Evolutionary conservation across 148 eudicot species (phyloP).

Genomic region (Arctostaphylos glauca): DNA sequence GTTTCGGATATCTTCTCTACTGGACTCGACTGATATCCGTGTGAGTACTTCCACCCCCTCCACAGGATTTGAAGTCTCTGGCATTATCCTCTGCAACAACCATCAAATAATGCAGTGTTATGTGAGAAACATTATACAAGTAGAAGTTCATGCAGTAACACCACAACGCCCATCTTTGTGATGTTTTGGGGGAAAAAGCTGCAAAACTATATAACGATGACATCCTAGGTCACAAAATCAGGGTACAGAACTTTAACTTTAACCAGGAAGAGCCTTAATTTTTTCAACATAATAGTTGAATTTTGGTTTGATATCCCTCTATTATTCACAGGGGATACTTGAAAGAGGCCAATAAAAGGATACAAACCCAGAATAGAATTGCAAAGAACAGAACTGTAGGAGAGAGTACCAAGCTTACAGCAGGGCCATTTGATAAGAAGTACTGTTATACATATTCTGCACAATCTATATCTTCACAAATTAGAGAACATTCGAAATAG

Average conservation of each 20-base stretch:
- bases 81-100: constrained; percentile 70
- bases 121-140: not conserved
- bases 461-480: not conserved
- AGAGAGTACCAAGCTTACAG: not conserved
- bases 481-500: not conserved
- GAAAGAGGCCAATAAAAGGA: not conserved
- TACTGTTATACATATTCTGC: not conserved
- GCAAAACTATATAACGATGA: not conserved
- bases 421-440: not conserved
- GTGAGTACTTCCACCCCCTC: constrained; percentile 65
- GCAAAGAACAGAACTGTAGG: not conserved
- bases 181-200: not conserved
- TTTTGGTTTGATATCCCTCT: not conserved
- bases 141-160: not conserved
- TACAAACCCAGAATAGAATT: not conserved
- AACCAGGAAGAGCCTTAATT: not conserved
- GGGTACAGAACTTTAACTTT: not conserved
- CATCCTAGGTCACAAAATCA: not conserved
- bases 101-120: not conserved
- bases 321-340: not conserved
- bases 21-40: constrained; percentile 66
- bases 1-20: constrained; percentile 88
- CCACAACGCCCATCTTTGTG: not conserved
- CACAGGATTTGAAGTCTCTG: constrained; percentile 58
- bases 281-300: not conserved